Base-by-base conservation (phyloP, 192 early-diverging fungal species). In the Phycomyces blakesleeanus region DNA sequence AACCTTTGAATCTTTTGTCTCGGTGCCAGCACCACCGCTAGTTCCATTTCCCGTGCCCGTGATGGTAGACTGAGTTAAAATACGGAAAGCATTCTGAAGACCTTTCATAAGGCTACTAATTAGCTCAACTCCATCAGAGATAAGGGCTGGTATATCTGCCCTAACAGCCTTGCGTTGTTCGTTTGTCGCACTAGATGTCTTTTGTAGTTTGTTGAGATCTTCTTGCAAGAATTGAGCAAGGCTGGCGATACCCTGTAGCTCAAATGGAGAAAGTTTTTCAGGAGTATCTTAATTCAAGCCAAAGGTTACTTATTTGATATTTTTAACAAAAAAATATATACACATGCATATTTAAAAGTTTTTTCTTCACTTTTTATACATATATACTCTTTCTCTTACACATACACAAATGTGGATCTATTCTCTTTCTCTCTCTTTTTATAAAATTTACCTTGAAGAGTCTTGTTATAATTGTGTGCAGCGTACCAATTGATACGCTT, bases 401-500 rank as follows among this genome's bases (percentile, higher is more conserved):
- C n/a, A n/a, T n/a, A n/a, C n/a, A n/a, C n/a, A n/a, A n/a, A n/a
- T n/a, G n/a, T n/a, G n/a, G n/a, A 34, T 53, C 66, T 20, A 78
- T 34, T 21, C 71, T 68, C 54, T 71, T 74, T 21, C 55, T 52
- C 0, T 62, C 47, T 49, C 61, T 69, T 39, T 67, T 70, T 15
- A 25, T n/a, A 54, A 25, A 44, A 34, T 64, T 72, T 81, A 78
- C 78, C 64, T 78, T 68, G 63, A 5, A 88, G 74, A 16, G 80
- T 64, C 34, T 79, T 57, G 8, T 81, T 56, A 65, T 90, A 85
- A 20, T 79, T 72, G 58, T 82, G 76, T 0, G 86, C 86, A 44
- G 88, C 89, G 63, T 90, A 95, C 84, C 93, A 91, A 53, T 91
- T 87, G 74, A 95, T 85, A 39, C 81, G 84, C 47, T 90, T 79